These are phyloP conservation scores for Chaetomiaceae sp. DNA, from an alignment of 2,329 filamentous ascomycete genomes.

Conservation along the genomic window DNA sequence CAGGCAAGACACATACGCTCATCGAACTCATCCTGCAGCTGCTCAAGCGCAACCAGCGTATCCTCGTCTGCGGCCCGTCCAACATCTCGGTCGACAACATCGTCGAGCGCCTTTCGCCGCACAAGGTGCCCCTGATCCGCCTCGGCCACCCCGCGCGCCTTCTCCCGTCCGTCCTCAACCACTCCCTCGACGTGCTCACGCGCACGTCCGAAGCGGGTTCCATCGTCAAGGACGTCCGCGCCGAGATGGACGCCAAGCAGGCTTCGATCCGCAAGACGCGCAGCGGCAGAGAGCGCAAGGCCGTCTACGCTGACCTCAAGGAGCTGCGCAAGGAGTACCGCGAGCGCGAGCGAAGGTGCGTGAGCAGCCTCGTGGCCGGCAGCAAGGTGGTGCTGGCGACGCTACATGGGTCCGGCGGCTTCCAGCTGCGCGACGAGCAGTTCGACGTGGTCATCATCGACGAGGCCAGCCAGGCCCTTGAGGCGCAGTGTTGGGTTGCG, in stretches of 20 bases:
- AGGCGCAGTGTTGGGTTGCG: constrained; percentile 96
- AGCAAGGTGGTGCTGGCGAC: constrained; percentile 90
- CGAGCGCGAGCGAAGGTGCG: constrained; percentile 74
- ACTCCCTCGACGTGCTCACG: constrained; percentile 87
- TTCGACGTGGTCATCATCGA: constrained; percentile 97
- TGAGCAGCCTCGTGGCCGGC: constrained; percentile 64
- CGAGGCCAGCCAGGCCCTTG: constrained; percentile 90
- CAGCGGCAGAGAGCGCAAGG: constrained; percentile 69
- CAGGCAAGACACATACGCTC: constrained; percentile 92
- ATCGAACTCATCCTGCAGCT: constrained; percentile 95
- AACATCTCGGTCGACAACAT: constrained; percentile 99
- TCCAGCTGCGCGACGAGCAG: constrained; percentile 68
- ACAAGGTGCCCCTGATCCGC: constrained; percentile 80
- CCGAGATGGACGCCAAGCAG: constrained; percentile 90
- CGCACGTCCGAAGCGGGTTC: constrained; percentile 82
- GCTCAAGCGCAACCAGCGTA: constrained; percentile 61
- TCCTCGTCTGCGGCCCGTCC: constrained; percentile 92
- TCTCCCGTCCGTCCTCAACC: constrained; percentile 77
- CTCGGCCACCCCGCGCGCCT: constrained; percentile 89
- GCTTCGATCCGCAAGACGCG: constrained; percentile 81
- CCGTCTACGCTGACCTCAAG: constrained; percentile 79
- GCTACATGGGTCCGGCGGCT: constrained; percentile 83
- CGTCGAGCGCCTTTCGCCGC: constrained; percentile 79
- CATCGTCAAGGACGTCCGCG: constrained; percentile 83
- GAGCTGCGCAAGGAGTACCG: constrained; percentile 84